Conservation (phyloP, 305 asterid species). For the Fraxinus greggii region DNA sequence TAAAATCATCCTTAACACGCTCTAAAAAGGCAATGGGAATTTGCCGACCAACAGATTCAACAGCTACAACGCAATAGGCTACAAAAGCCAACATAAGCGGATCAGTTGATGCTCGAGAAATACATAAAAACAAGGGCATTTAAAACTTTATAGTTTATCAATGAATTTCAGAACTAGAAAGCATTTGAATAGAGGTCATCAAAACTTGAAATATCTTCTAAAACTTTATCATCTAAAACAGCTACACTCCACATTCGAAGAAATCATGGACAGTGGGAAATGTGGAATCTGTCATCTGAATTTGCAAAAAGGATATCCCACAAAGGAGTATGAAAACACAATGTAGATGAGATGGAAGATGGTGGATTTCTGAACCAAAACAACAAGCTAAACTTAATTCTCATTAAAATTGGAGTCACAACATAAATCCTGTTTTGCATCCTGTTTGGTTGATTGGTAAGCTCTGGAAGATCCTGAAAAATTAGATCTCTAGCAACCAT, state of each 20-base stretch:
- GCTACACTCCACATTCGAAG: not conserved
- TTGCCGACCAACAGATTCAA: not conserved
- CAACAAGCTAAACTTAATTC: not conserved
- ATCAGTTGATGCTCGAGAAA: not conserved
- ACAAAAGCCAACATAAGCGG: not conserved
- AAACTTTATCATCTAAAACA: not conserved
- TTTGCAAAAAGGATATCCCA: not conserved
- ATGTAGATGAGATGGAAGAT: not conserved
- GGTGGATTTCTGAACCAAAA: not conserved
- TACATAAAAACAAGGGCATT: not conserved
- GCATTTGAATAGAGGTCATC: not conserved
- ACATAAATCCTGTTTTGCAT: not conserved
- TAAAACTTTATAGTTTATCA: not conserved
- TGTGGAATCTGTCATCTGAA: not conserved
- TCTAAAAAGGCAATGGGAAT: conserved; percentile 3
- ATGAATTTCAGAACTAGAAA: not conserved
- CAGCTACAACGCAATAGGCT: not conserved
- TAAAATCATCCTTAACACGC: not conserved
- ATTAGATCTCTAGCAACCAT: not conserved
- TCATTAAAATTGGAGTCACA: not conserved
- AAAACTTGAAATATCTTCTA: not conserved
- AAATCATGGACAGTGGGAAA: not conserved
- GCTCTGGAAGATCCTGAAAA: not conserved
- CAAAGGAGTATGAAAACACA: not conserved
- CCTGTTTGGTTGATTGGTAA: not conserved